A percentile compares a stretch with the other conserved stretches of the same genome.
Conservation (phyloP, 2,329 filamentous ascomycete genomes). For the Epicoccum sorghinum region DNA sequence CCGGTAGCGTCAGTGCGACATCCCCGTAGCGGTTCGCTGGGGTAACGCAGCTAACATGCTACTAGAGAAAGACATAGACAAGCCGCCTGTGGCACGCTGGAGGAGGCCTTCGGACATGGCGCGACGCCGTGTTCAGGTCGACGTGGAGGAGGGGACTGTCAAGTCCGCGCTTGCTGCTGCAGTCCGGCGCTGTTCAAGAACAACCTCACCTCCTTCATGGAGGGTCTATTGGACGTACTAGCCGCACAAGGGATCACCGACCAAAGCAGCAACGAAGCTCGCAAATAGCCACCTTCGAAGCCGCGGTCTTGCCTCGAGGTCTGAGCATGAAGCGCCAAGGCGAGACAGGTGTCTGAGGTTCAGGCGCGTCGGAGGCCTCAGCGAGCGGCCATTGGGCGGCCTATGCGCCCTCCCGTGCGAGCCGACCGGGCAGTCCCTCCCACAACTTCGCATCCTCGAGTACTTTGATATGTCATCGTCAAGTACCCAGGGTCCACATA, state of each 20-base stretch:
- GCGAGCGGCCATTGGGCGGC: conserved; percentile 6
- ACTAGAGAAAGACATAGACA: conserved; percentile 3
- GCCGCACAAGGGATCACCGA: conserved; percentile 9
- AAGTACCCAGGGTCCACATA: not conserved
- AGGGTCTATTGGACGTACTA: not conserved
- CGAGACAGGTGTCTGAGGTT: conserved; percentile 12
- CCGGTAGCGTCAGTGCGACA: conserved; percentile 22
- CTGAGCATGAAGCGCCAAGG: conserved; percentile 10
- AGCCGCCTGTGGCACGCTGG: conserved; percentile 7
- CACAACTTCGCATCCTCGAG: not conserved
- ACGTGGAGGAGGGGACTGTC: conserved; percentile 4
- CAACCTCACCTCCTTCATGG: not conserved
- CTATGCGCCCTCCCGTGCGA: not conserved
- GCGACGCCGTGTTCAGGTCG: conserved; percentile 3
- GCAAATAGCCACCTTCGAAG: not conserved
- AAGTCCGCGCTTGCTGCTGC: conserved; percentile 10
- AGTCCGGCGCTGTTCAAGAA: conserved; percentile 1
- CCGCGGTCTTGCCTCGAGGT: conserved; percentile 3
- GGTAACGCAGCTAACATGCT: conserved; percentile 26
- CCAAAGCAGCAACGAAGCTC: not conserved
- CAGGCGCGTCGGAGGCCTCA: conserved; percentile 7
- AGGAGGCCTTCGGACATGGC: conserved; percentile 5
- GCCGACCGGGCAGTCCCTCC: conserved; percentile 6
- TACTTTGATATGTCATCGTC: conserved; percentile 11
- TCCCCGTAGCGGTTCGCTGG: conserved; percentile 24